Evolutionary conservation across 1,284 basidiomycete species (phyloP).

Genomic region (Trichosporon asahii): DNA sequence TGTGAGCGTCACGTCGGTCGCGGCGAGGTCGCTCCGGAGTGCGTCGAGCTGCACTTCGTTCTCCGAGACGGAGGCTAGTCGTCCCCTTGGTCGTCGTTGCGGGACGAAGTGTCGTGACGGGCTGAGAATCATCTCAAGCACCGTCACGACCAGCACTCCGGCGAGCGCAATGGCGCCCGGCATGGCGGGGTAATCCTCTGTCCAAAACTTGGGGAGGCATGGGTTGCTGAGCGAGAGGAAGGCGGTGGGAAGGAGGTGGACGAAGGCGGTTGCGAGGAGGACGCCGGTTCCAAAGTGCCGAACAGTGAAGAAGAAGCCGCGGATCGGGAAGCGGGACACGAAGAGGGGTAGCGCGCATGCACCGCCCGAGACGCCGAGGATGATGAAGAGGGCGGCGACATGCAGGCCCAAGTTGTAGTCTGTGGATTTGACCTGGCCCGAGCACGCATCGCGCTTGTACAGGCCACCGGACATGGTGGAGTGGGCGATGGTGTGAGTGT

Average conservation of each 20-base stretch:
- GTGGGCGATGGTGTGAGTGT: neutral
- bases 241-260: constrained; percentile 6
- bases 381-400: constrained; percentile 11
- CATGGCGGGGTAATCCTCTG: constrained; percentile 9
- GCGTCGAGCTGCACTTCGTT: neutral
- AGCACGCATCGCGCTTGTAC: constrained; percentile 7
- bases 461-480: neutral
- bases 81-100: neutral
- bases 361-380: constrained; percentile 8
- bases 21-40: neutral
- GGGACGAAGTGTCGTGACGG: constrained; percentile 9
- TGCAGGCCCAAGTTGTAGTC: constrained; percentile 4
- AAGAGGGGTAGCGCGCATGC: constrained; percentile 6
- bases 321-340: constrained; percentile 6
- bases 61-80: neutral
- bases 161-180: constrained; percentile 9
- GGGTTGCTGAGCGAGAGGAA: constrained; percentile 11
- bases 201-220: constrained; percentile 11
- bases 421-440: constrained; percentile 4
- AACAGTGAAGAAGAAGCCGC: constrained; percentile 8
- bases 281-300: constrained; percentile 11
- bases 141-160: neutral
- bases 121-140: constrained; percentile 2
- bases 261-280: constrained; percentile 9
- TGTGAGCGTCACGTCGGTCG: neutral